phyloP scores from a whole-genome alignment of 345 rosid species.

The Populus alba region DNA sequence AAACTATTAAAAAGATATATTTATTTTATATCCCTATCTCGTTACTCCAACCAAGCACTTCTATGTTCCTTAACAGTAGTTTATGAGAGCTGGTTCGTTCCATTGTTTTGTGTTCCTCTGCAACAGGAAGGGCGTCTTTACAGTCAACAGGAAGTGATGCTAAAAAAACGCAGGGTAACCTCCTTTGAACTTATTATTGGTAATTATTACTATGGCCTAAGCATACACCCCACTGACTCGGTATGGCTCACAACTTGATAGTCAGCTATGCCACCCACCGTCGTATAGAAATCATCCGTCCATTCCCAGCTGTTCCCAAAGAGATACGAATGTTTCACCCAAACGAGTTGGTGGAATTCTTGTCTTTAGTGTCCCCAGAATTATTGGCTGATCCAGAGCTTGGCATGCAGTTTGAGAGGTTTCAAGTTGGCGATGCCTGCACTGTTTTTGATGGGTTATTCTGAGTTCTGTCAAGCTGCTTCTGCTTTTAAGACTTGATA shows the following conservation, averaged over 20 bases:
- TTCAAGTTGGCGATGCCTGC: constrained; percentile 93
- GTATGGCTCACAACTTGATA: constrained; percentile 92
- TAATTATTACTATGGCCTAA: constrained; percentile 90
- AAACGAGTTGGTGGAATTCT: constrained; percentile 76
- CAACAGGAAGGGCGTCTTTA: constrained; percentile 54
- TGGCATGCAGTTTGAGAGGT: constrained; percentile 58
- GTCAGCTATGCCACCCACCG: constrained; percentile 89
- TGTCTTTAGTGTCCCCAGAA: constrained; percentile 71
- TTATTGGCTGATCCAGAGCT: constrained; percentile 45
- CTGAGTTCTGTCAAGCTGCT: constrained; percentile 80
- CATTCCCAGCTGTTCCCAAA: constrained; percentile 60
- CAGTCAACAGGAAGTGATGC: constrained; percentile 79
- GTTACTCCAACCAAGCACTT: too few species aligned
- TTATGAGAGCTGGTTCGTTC: too few species aligned
- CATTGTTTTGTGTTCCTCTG: too few species aligned
- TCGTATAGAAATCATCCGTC: constrained; percentile 85
- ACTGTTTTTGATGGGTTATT: constrained; percentile 80
- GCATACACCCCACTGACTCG: constrained; percentile 93
- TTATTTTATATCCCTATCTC: too few species aligned
- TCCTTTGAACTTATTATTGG: constrained; percentile 97
- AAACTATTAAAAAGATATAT: too few species aligned
- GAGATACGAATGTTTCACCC: constrained; percentile 80
- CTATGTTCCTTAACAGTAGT: too few species aligned
- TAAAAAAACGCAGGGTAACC: constrained; percentile 68
- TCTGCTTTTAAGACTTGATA: constrained; percentile 76